Conservation (phyloP, 225 moss, liverwort and hornwort species). For the Marchantia polymorpha region DNA sequence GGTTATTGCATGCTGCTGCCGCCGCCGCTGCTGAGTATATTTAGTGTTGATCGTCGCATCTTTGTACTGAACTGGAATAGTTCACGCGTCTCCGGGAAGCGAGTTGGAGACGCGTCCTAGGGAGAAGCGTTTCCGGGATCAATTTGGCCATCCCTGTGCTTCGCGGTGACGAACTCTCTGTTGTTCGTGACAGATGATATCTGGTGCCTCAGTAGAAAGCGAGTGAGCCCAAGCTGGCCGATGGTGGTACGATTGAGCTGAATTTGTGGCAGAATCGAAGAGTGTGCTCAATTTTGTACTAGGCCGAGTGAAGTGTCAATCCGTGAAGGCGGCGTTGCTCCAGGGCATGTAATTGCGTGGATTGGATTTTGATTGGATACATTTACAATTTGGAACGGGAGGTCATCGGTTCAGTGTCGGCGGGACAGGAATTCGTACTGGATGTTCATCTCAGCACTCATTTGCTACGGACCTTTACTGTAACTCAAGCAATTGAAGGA, state of each 20-base stretch:
- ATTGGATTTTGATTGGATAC: constrained; percentile 2
- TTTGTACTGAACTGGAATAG: background rate
- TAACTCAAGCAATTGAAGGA: constrained; percentile 6
- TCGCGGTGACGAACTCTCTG: background rate
- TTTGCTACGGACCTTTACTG: background rate
- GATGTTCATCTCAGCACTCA: background rate
- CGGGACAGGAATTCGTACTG: background rate
- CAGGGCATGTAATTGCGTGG: background rate
- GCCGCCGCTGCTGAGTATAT: background rate
- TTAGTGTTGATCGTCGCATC: background rate
- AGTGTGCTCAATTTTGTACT: constrained; percentile 2
- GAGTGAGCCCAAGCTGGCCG: constrained; percentile 14
- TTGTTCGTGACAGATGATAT: background rate
- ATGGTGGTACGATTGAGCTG: constrained; percentile 16
- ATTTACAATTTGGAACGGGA: background rate
- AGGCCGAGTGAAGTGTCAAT: background rate
- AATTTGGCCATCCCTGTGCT: background rate
- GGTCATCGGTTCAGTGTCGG: background rate
- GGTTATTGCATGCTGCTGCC: too few species aligned
- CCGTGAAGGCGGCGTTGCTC: background rate
- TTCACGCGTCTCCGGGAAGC: background rate
- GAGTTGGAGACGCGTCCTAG: background rate
- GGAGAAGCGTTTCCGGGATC: constrained; percentile 1
- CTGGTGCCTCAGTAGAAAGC: constrained; percentile 7
- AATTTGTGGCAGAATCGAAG: background rate